Evolutionary conservation across 352 stramenopile genomes (phyloP), one percentile per base, ranked within the genome.

Genomic region (Phytopythium ostracodes): DNA sequence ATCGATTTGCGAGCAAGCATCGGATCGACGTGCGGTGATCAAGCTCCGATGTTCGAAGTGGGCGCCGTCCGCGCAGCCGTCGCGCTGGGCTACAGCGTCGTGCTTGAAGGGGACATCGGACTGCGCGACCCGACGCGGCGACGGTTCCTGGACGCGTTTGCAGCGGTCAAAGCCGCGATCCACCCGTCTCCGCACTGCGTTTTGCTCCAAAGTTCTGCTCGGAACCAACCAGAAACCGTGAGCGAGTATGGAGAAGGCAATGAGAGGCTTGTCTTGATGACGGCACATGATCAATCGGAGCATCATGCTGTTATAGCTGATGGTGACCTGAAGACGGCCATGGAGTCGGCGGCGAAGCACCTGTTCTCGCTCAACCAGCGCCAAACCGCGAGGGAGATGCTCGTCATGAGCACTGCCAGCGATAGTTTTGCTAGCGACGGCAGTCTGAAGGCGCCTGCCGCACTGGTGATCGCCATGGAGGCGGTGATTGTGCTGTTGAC

Each of bases 401-500:
- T 56, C 1, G 43, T 47, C 4, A 31, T 76, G 36, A 76, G 70
- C 22, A 4, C 27, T 0, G 20, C 9, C 14, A 27, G 36, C 25
- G 55, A 50, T 17, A 40, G 31, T 24, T 6, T 6, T 40, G 27
- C 63, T 53, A 18, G 17, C 20, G 15, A 25, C 4, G 18, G 15
- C 17, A 31, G 10, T 47, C 35, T 14, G 33, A 29, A 49, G 25
- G n/a, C 53, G 14, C 53, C 31, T 5, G n/a, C 56, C 59, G 38
- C 47, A 62, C 64, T 94, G 2, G 71, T 93, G 8, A 55, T 94
- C 14, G 79, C 92, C 14, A 87, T 94, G 76, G 86, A 96, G 56
- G 79, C 86, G 10, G 70, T 89, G 10, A 82, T 96, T 35, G 74
- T 95, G 20, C 53, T 95, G 6, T 67, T 96, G 15, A 95, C 86